Percentiles rank a stretch among this genome's conserved stretches.
Evolutionary conservation across 2,329 filamentous ascomycete genomes (phyloP).

Genomic region (Talaromyces marneffei): DNA sequence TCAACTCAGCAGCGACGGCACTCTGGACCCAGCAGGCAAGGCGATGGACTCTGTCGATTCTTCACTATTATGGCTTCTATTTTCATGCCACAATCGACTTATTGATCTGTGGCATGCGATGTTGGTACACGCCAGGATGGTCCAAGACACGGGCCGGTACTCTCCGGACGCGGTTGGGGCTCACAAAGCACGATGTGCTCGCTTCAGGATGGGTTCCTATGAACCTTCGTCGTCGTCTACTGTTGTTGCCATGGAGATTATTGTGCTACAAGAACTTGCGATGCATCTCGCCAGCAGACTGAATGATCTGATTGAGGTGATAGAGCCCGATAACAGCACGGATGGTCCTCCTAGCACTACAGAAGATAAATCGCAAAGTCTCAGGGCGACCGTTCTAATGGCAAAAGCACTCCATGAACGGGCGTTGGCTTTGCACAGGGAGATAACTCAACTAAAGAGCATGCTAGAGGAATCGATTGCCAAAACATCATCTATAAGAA

Average conservation of each 20-base stretch:
- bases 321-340: background rate
- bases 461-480: constrained; percentile 5
- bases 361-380: background rate
- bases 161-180: background rate
- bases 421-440: background rate
- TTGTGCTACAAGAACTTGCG: constrained; percentile 9
- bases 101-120: constrained; percentile 11
- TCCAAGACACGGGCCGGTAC: background rate
- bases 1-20: background rate
- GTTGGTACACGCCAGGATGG: constrained; percentile 1
- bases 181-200: constrained; percentile 7
- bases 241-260: constrained; percentile 10
- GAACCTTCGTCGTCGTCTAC: constrained; percentile 9
- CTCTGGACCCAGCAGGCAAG: background rate
- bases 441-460: background rate
- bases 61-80: constrained; percentile 6
- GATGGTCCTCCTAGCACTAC: background rate
- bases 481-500: background rate
- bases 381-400: background rate
- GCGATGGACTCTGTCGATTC: background rate
- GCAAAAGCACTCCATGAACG: constrained; percentile 2
- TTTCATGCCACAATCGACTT: constrained; percentile 9
- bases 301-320: background rate
- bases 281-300: constrained; percentile 4
- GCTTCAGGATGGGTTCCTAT: constrained; percentile 10